phyloP scores from a whole-genome alignment of 2,329 filamentous ascomycete species.

The Dothistroma pini region DNA sequence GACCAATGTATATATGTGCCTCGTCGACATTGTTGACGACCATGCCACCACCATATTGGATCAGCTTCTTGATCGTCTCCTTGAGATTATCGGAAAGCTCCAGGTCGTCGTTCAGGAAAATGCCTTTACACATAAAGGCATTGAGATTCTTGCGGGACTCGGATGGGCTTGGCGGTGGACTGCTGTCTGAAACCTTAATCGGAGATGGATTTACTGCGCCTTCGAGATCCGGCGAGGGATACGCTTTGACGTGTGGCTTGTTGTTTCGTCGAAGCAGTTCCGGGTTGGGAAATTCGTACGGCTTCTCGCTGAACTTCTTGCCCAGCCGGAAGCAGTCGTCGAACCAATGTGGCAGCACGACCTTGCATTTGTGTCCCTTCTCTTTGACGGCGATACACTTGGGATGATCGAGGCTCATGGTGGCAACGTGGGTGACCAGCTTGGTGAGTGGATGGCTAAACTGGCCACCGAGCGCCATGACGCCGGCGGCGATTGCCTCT shows the following conservation, averaged over 20 bases:
- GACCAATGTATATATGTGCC: conserved; percentile 81
- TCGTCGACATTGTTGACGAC: conserved; percentile 63
- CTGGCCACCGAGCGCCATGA: conserved; percentile 82
- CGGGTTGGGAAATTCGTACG: conserved; percentile 81
- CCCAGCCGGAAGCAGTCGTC: conserved; percentile 94
- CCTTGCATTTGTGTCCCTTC: conserved; percentile 69
- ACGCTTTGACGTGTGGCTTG: conserved; percentile 16
- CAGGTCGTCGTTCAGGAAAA: conserved; percentile 75
- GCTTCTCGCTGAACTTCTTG: conserved; percentile 81
- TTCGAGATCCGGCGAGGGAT: conserved; percentile 50
- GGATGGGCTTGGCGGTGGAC: conserved; percentile 39
- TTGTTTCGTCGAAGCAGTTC: conserved; percentile 61
- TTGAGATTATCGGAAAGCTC: conserved; percentile 64
- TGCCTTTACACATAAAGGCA: conserved; percentile 72
- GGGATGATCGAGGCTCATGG: conserved; percentile 68
- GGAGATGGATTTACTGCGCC: conserved; percentile 59
- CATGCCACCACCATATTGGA: conserved; percentile 66
- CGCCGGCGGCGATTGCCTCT: conserved; percentile 86
- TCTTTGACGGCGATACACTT: conserved; percentile 62
- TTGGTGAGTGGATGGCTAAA: conserved; percentile 69
- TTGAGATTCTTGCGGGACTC: conserved; percentile 53
- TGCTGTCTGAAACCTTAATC: conserved; percentile 41
- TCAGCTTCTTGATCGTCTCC: conserved; percentile 65
- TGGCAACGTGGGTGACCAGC: conserved; percentile 83
- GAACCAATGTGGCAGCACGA: conserved; percentile 96